phyloP scores from a whole-genome alignment of 1,139 yeast species.

The Fermentozyma sake region DNA sequence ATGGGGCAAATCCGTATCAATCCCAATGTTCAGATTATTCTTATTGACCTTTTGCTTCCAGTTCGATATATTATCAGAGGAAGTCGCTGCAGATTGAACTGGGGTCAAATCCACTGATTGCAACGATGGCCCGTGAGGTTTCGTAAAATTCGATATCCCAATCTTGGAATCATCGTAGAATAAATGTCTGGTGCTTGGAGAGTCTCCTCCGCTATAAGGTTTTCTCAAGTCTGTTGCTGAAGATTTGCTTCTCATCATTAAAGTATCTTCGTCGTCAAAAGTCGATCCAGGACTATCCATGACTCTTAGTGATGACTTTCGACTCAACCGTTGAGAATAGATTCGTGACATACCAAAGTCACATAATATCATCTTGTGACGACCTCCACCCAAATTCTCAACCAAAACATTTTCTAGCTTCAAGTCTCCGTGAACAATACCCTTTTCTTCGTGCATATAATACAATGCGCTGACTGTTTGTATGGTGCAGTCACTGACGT shows the following conservation, averaged over 20 bases:
- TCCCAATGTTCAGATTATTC: conserved; percentile 8
- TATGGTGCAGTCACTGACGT: conserved; percentile 28
- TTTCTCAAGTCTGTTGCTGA: conserved; percentile 31
- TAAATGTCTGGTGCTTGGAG: conserved; percentile 20
- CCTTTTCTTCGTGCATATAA: conserved; percentile 64
- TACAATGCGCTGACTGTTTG: conserved; percentile 61
- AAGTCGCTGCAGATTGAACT: conserved; percentile 14
- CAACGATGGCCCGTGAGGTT: conserved; percentile 33
- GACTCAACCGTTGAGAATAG: conserved; percentile 26
- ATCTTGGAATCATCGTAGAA: conserved; percentile 30
- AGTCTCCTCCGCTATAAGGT: conserved; percentile 34
- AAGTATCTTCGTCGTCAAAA: conserved; percentile 11
- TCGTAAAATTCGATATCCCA: conserved; percentile 25
- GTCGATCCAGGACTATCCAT: conserved; percentile 1
- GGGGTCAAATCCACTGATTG: conserved; percentile 35
- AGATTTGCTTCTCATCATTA: conserved; percentile 44
- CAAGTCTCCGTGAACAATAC: conserved; percentile 83
- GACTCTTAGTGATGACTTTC: conserved; percentile 17
- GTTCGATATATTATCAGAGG: conserved; percentile 7
- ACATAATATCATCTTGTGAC: conserved; percentile 50
- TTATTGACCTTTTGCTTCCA: conserved; percentile 11
- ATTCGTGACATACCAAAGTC: conserved; percentile 81
- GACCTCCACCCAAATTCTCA: conserved; percentile 29
- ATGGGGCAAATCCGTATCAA: conserved; percentile 50
- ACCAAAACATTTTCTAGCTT: conserved; percentile 82